Conservation (phyloP, 768 basidiomycete species). For the Exidia glandulosa region DNA sequence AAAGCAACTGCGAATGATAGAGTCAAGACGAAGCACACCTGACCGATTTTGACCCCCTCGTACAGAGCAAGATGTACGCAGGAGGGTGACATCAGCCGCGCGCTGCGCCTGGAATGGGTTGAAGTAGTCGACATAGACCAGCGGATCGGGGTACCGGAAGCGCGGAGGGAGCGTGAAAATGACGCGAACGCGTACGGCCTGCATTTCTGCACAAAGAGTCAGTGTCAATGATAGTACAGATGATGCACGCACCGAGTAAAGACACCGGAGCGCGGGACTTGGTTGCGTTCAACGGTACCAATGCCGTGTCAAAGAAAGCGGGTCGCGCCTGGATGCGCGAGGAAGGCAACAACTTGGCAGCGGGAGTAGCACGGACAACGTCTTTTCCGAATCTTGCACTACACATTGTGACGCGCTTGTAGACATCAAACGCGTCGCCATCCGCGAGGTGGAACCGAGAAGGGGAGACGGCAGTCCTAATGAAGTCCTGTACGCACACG, state of each 20-base stretch:
- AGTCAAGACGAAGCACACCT: neutral
- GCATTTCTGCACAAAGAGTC: slow-evolving; percentile 2
- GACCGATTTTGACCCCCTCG: neutral
- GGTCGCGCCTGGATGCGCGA: neutral
- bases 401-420: neutral
- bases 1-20: neutral
- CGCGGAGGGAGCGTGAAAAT: slow-evolving; percentile 4
- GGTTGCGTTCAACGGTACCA: neutral
- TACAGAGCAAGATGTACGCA: neutral
- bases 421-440: neutral
- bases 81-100: neutral
- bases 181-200: slow-evolving; percentile 5
- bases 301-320: slow-evolving; percentile 6
- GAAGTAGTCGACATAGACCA: slow-evolving; percentile 20
- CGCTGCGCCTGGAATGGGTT: slow-evolving; percentile 4
- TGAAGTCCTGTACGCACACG: neutral
- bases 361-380: slow-evolving; percentile 6
- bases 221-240: neutral
- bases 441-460: neutral
- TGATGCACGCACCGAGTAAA: neutral
- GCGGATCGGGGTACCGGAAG: slow-evolving; percentile 1
- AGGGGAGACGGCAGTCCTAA: neutral
- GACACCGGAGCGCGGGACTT: neutral
- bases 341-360: neutral
- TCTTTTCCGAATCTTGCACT: neutral